Conservation (phyloP, 352 stramenopile species). For the Globisporangium rhizosaccharum region DNA sequence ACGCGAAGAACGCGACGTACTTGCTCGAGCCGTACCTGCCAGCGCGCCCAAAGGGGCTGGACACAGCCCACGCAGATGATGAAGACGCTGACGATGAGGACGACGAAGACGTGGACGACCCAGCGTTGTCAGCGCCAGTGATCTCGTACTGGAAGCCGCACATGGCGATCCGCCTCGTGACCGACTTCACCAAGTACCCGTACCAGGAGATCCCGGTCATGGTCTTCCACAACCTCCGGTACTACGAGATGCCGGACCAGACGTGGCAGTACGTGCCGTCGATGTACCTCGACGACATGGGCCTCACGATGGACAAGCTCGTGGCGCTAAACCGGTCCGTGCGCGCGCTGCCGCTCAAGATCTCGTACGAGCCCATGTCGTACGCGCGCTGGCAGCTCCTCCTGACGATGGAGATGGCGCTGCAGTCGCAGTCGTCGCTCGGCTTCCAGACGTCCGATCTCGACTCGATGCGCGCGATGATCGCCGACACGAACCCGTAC, state of each 20-base stretch:
- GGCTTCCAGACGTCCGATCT: conserved; percentile 67
- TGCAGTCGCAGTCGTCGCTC: conserved; percentile 55
- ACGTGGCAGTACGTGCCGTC: conserved; percentile 67
- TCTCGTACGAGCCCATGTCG: conserved; percentile 71
- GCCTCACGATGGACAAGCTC: conserved; percentile 62
- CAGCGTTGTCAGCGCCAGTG: conserved; percentile 26
- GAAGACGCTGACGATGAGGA: neutral
- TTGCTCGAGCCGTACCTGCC: conserved; percentile 32
- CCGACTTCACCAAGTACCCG: conserved; percentile 65
- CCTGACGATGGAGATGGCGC: conserved; percentile 59
- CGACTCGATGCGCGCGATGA: conserved; percentile 88
- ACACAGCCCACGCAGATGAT: neutral
- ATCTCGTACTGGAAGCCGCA: conserved; percentile 77
- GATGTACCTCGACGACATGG: conserved; percentile 76
- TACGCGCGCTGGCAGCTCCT: conserved; percentile 79
- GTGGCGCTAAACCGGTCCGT: conserved; percentile 60
- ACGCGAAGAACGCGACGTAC: conserved; percentile 60
- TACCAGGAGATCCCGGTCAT: conserved; percentile 59
- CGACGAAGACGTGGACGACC: conserved; percentile 12
- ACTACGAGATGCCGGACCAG: conserved; percentile 41
- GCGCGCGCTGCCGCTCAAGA: conserved; percentile 46
- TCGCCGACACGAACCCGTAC: conserved; percentile 93
- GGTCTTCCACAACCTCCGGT: conserved; percentile 66
- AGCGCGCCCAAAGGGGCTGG: conserved; percentile 6
- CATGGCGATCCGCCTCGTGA: conserved; percentile 66